phyloP scores from a whole-genome alignment of 352 stramenopile genomes.

The Phytophthora nicotianae region DNA sequence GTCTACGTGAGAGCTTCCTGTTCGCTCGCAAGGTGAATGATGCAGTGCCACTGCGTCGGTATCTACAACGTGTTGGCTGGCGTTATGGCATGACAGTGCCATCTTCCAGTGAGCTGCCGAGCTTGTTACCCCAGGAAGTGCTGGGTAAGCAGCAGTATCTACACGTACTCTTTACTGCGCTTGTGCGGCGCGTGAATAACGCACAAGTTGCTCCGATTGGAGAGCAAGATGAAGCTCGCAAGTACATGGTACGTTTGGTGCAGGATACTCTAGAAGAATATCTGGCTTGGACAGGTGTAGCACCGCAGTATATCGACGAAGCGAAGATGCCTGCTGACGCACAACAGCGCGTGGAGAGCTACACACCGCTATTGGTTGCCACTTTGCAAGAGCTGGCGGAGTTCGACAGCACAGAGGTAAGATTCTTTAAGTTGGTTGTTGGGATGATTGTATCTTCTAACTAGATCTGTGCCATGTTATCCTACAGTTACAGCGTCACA shows the following conservation, averaged over 20 bases:
- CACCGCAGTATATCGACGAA: conserved; percentile 23
- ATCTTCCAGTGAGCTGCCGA: conserved; percentile 54
- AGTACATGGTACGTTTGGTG: conserved; percentile 69
- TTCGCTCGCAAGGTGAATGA: conserved; percentile 83
- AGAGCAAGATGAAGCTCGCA: conserved; percentile 67
- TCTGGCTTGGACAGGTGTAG: conserved; percentile 56
- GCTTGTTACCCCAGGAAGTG: conserved; percentile 76
- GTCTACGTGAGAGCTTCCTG: conserved; percentile 71
- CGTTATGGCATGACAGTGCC: conserved; percentile 47
- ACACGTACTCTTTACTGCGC: conserved; percentile 57
- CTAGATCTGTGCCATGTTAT: conserved; percentile 2
- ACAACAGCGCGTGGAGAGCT: conserved; percentile 57
- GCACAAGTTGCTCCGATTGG: conserved; percentile 29
- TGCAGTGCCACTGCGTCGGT: conserved; percentile 51
- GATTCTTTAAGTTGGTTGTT: conserved; percentile 16
- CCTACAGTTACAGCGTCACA: conserved; percentile 62
- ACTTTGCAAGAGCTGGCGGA: conserved; percentile 52
- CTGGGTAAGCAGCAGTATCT: conserved; percentile 79
- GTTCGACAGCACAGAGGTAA: conserved; percentile 62
- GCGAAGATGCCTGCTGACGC: conserved; percentile 46
- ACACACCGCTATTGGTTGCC: conserved; percentile 58
- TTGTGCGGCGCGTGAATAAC: conserved; percentile 41
- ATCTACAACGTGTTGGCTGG: conserved; percentile 60
- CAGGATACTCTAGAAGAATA: conserved; percentile 71
- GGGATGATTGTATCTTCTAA: background rate